These are phyloP conservation scores for Entoloma clypeatum DNA, from an alignment of 1,284 basidiomycete genomes.

Conservation along the genomic window DNA sequence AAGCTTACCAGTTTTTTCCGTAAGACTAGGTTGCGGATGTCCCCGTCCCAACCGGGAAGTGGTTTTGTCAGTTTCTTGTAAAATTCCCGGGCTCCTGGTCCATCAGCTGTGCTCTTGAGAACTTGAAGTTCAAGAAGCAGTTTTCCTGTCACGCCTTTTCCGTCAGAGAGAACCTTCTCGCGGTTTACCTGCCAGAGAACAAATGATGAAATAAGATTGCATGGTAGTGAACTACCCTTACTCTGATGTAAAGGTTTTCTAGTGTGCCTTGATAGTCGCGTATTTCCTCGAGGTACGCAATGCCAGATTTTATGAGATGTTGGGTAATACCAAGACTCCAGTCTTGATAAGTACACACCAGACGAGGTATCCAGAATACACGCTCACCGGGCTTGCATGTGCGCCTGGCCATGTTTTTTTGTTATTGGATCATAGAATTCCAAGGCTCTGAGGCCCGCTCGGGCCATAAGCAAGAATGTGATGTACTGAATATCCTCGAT, in stretches of 20 bases:
- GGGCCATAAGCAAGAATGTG: slow-evolving; percentile 80
- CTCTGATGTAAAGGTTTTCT: slow-evolving; percentile 67
- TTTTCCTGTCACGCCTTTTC: slow-evolving; percentile 63
- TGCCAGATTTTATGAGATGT: slow-evolving; percentile 66
- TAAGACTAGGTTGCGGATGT: slow-evolving; percentile 72
- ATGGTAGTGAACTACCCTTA: slow-evolving; percentile 29
- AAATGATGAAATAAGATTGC: not conserved
- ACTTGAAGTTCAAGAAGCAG: slow-evolving; percentile 77
- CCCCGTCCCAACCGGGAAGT: slow-evolving; percentile 64
- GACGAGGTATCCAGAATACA: slow-evolving; percentile 12
- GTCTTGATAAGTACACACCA: not conserved
- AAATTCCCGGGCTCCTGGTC: slow-evolving; percentile 66
- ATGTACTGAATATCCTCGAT: slow-evolving; percentile 76
- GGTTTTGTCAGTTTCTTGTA: slow-evolving; percentile 76
- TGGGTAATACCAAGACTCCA: slow-evolving; percentile 75
- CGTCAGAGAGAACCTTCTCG: slow-evolving; percentile 57
- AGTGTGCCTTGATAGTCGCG: slow-evolving; percentile 53
- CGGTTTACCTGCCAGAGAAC: slow-evolving; percentile 59
- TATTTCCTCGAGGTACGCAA: slow-evolving; percentile 68
- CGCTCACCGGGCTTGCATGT: slow-evolving; percentile 79
- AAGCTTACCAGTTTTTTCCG: slow-evolving; percentile 70
- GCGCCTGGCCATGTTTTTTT: slow-evolving; percentile 85
- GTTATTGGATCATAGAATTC: slow-evolving; percentile 81
- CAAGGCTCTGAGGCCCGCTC: slow-evolving; percentile 74
- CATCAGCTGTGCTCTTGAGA: slow-evolving; percentile 80